Base-by-base conservation (phyloP, 305 asterid species). In the Caryopteris hybrid region DNA sequence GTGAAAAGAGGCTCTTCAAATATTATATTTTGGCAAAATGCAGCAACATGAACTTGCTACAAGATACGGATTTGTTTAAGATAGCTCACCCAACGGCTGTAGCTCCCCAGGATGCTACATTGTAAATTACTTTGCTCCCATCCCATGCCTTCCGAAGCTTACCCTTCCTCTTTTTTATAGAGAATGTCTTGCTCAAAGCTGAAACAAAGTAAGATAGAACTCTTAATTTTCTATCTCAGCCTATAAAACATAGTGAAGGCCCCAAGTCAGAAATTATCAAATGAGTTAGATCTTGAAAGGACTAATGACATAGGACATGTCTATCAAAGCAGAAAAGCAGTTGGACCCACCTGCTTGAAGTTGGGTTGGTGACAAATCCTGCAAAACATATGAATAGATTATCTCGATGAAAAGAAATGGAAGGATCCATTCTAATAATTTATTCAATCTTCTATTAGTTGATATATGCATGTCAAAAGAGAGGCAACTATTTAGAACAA, bases 91-190 rank as follows among this genome's bases (percentile, higher is more conserved):
- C 99, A 61, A 94, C 77, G 64, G 98, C 99, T 58, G 99, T 94
- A 69, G 99, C 98, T 66, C 99, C 99, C 99, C 99, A 94, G 11
- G 99, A 94, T 51, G 98, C 99, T 59, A 94, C 96, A 34, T 89
- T 94, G 75, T 94, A 94, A 31, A 94, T 72, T 23, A 91, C 97
- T 84, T 84, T 87, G 89, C 96, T 89, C 72, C 99, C 99, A 70
- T 94, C 98, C 96, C 95, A 94, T 53, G 97, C 98, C 85, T 89
- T 94, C 20, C 86, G 90, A 74, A 94, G 88, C 86, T 86, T 94
- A 65, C 99, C 95, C 73, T 91, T 91, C 75, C 64, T 87, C 85
- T 82, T 91, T 72, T 86, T 94, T 21, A 86, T 12, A 13, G 97
- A 89, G 79, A 94, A 94, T 51, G 99, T 89, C 88, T 94, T 91